Conservation (phyloP, 202 grass and related monocot species). For the Brachypodium distachyon region DNA sequence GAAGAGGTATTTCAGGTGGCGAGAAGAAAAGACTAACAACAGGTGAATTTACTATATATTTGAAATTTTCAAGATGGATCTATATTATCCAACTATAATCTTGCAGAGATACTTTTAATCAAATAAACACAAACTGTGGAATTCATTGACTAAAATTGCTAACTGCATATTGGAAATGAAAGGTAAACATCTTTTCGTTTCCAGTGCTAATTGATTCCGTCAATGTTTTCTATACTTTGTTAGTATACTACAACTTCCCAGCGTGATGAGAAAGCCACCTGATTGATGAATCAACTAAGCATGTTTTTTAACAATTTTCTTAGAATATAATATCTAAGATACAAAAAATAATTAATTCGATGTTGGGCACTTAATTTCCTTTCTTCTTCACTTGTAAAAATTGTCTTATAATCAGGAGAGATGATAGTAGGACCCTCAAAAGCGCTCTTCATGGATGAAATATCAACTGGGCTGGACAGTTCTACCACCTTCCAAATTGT, state of each 20-base stretch:
- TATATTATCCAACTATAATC: not conserved
- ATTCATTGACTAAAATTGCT: not conserved
- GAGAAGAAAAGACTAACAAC: constrained; percentile 91
- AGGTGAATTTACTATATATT: constrained; percentile 31
- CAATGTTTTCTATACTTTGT: not conserved
- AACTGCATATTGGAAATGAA: not conserved
- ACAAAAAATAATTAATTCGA: not conserved
- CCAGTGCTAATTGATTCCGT: not conserved
- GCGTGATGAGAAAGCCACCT: not conserved
- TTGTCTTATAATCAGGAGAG: constrained; percentile 38
- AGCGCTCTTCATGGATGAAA: constrained; percentile 90
- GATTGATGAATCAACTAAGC: not conserved
- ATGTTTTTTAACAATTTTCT: not conserved
- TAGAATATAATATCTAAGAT: not conserved
- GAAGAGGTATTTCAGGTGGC: constrained; percentile 85
- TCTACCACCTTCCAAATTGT: constrained; percentile 81
- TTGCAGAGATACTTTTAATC: not conserved
- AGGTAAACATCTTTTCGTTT: not conserved
- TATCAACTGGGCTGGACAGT: constrained; percentile 91
- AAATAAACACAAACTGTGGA: not conserved
- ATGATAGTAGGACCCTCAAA: constrained; percentile 92
- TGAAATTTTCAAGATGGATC: not conserved
- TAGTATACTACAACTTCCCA: not conserved
- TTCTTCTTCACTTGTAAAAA: not conserved
- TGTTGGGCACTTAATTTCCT: not conserved